Percentiles rank a stretch among this genome's conserved stretches.
Evolutionary conservation across 2,329 filamentous ascomycete genomes (phyloP).

Genomic region (Cryphonectria nitschkei): DNA sequence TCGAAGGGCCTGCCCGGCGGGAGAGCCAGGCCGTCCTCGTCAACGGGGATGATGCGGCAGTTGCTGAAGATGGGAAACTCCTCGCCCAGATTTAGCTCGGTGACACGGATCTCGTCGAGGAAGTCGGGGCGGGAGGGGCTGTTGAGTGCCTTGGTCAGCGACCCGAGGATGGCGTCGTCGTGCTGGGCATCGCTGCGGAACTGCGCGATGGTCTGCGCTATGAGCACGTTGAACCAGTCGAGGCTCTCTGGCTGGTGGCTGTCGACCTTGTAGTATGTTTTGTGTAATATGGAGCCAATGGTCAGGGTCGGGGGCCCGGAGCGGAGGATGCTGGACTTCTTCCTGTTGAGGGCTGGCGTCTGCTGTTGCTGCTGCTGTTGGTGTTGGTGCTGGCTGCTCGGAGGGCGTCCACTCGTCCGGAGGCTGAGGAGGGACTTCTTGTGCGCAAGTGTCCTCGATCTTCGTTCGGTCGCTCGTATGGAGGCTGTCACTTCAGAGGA

Average conservation of each 20-base stretch:
- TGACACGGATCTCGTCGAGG: conserved; percentile 90
- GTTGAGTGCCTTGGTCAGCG: conserved; percentile 84
- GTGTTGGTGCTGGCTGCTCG: conserved; percentile 37
- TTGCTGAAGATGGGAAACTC: conserved; percentile 99
- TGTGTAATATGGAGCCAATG: conserved; percentile 90
- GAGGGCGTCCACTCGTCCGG: conserved; percentile 48
- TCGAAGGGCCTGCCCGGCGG: conserved; percentile 56
- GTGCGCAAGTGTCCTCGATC: conserved; percentile 75
- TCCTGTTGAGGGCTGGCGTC: conserved; percentile 54
- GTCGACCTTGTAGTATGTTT: conserved; percentile 96
- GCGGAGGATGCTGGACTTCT: conserved; percentile 73
- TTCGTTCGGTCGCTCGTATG: conserved; percentile 73
- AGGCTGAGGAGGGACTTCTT: conserved; percentile 72
- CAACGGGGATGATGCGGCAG: conserved; percentile 90
- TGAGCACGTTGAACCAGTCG: conserved; percentile 98
- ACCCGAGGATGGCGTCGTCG: conserved; percentile 86
- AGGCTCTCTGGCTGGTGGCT: conserved; percentile 95
- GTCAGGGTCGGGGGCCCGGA: conserved; percentile 72
- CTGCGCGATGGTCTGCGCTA: conserved; percentile 95
- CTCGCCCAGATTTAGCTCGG: conserved; percentile 90
- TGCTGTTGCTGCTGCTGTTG: conserved; percentile 39
- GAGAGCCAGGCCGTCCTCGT: conserved; percentile 71
- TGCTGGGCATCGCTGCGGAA: conserved; percentile 90
- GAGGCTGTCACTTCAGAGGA: conserved; percentile 80
- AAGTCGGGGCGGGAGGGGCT: conserved; percentile 87